phyloP scores from a whole-genome alignment of 1,139 yeast genomes.

The Yamadazyma sp. region DNA sequence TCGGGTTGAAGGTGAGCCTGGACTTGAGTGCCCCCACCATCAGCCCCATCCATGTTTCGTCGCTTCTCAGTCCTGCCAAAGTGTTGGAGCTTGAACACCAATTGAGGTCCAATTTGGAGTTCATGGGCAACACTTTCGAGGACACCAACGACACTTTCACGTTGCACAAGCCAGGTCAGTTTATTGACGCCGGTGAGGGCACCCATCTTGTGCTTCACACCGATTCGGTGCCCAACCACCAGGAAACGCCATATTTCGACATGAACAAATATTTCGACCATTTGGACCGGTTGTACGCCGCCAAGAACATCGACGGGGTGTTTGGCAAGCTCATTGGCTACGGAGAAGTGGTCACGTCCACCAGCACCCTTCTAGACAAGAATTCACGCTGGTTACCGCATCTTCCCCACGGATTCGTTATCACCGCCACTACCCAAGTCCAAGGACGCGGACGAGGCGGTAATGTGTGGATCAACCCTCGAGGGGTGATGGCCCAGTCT shows the following conservation, averaged over 20 bases:
- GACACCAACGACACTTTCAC: conserved; percentile 57
- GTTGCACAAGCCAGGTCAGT: conserved; percentile 30
- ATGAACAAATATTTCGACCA: conserved; percentile 53
- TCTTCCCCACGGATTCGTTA: conserved; percentile 70
- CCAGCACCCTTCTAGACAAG: conserved; percentile 73
- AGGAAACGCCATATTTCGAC: conserved; percentile 72
- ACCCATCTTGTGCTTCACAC: conserved; percentile 34
- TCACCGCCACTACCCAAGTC: conserved; percentile 81
- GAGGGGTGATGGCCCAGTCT: conserved; percentile 86
- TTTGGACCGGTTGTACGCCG: conserved; percentile 31
- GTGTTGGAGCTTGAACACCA: conserved; percentile 26
- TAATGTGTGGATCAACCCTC: conserved; percentile 92
- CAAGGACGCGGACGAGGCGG: conserved; percentile 95
- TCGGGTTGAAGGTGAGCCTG: conserved; percentile 69
- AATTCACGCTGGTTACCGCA: conserved; percentile 58
- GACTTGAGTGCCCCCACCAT: conserved; percentile 58
- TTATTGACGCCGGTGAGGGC: conserved; percentile 29
- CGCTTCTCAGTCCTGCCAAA: conserved; percentile 25
- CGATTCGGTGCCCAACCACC: conserved; percentile 39
- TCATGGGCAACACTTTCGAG: conserved; percentile 42
- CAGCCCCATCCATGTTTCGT: conserved; percentile 58
- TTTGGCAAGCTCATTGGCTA: conserved; percentile 70
- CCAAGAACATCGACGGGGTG: conserved; percentile 24
- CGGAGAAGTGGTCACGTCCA: conserved; percentile 89
- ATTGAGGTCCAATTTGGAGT: conserved; percentile 41